Base-by-base conservation (phyloP, 2,329 filamentous ascomycete genomes). In the Colletotrichum theobromicola region DNA sequence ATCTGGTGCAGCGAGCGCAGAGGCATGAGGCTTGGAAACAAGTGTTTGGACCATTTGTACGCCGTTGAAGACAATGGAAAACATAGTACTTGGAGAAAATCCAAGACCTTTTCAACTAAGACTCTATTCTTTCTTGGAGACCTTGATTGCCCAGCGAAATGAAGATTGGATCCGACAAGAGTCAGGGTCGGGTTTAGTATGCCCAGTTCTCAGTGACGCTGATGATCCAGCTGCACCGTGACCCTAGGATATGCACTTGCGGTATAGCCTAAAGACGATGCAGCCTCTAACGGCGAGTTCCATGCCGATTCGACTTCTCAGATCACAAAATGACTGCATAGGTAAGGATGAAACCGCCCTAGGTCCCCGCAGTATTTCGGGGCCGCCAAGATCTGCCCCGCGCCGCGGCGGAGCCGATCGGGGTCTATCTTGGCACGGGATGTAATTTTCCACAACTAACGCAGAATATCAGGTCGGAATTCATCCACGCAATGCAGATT, bases 371-470 rank as follows among this genome's bases (percentile, higher is more conserved):
- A 62, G 13, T 0, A 34, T 34, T 2, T 37, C 21, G 28, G 5
- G 21, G 34, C 1, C 21, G 65, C 65, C 65, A 58, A 67, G 65
- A 35, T 16, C 53, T 13, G 58, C 30, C 26, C 16, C 30, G 53
- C 32, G 53, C 53, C 42, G 64, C 35, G 26, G 50, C 50, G 64
- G 50, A 67, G 53, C 53, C 65, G 34, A 18, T 60, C 26, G 4
- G 7, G 24, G 18, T 21, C 24, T 26, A 67, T 58, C 53, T 58
- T 53, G 21, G 30, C 21, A 24, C 50, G 65, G 53, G 7, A 15
- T n/a, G 21, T 67, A n/a, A 57, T 46, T 67, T 67, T 67, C 65
- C 65, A 67, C 65, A 60, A 67, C 34, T 67, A 10, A 55, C 34
- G 3, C 10, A 8, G 32, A 34, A 21, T 15, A 24, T 10, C n/a